Evolutionary conservation across 2,329 filamentous ascomycete genomes (phyloP), one percentile per base, ranked within the genome.

Genomic region (Colletotrichum theobromicola): DNA sequence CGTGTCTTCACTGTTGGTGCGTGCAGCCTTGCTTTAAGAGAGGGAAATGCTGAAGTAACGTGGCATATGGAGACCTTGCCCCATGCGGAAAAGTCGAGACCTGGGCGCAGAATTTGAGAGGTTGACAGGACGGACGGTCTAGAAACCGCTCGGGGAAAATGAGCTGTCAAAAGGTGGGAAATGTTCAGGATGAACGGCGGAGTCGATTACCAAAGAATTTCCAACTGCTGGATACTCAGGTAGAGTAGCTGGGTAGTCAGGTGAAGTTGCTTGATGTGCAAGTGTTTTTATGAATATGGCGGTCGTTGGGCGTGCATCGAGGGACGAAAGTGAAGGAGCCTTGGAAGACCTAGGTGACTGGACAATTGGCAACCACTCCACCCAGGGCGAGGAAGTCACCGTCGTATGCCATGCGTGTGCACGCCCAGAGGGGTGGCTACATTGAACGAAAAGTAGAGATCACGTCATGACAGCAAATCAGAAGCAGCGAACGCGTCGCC

Each of bases 381-480:
- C 21, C 9, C 64, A 21, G 10, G 18, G 12, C 37, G 50, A 21
- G 16, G 24, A 13, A 46, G 24, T n/a, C 60, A 28, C 60, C 18
- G 32, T 24, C 15, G 6, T n/a, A 46, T 46, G 6, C 1, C 0
- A 21, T 57, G 24, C 24, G 21, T 26, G 15, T 1, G 53, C 21
- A 30, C 53, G 32, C 28, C 7, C 26, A 32, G 50, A 55, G 30
- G n/a, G 42, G 35, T 57, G 4, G 63, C 21, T 46, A 16, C 8
- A 28, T 18, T 3, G 26, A 5, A 13, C 42, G 8, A 30, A 42
- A 30, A n/a, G 37, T 62, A 34, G 34, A 57, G 53, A 76, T 77
- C 76, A 77, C 74, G 76, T 77, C 76, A 77, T 77, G 60, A 42
- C 64, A 74, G 67, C 76, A 75, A 77, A 77, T 77, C 74, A 76